Base-by-base conservation (phyloP, 495 filamentous ascomycete genomes). In the Pyronema domesticum region DNA sequence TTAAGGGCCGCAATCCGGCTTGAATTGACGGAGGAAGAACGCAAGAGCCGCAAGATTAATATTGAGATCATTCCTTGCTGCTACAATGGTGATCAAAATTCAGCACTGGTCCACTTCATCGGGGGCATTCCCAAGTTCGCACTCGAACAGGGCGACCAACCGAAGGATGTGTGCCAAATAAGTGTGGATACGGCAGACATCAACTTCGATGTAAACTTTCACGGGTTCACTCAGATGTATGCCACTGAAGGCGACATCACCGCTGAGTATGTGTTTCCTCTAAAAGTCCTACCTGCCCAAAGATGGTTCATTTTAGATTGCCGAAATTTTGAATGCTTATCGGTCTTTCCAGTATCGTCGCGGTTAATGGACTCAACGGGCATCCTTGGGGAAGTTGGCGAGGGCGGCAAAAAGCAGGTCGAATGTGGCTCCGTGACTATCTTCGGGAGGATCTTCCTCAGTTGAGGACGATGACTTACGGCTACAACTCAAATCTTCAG, bases 201-300 rank as follows among this genome's bases (percentile, higher is more conserved):
- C 19, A 30, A 35, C 9, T 6, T 58, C 0, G 58, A 60, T 40
- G 1, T 17, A 30, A 23, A 55, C 46, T 57, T 30, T n/a, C n/a
- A n/a, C n/a, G 58, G 55, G 3, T 40, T 60, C 17, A 60, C 58
- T 1, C 54, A 57, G 36, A 37, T 60, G 7, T 60, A 60, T 53
- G 1, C 33, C 5, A 44, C 58, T 10, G 9, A 14, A 4, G 37
- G 19, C 9, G 9, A 39, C 19, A 57, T 60, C 14, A 40, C 37
- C 36, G 55, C 58, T 3, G 55, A 60, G 58, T 60, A 57, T 13
- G 50, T 33, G 11, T 50, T 33, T 33, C n/a, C n/a, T n/a, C n/a
- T n/a, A n/a, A n/a, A n/a, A n/a, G n/a, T n/a, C n/a, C n/a, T n/a
- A n/a, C n/a, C n/a, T n/a, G n/a, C n/a, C n/a, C n/a, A n/a, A n/a